A percentile compares a stretch with the other conserved stretches of the same genome.
Evolutionary conservation across 441 rosid genomes (phyloP).

Genomic region (Corymbia citriodora): DNA sequence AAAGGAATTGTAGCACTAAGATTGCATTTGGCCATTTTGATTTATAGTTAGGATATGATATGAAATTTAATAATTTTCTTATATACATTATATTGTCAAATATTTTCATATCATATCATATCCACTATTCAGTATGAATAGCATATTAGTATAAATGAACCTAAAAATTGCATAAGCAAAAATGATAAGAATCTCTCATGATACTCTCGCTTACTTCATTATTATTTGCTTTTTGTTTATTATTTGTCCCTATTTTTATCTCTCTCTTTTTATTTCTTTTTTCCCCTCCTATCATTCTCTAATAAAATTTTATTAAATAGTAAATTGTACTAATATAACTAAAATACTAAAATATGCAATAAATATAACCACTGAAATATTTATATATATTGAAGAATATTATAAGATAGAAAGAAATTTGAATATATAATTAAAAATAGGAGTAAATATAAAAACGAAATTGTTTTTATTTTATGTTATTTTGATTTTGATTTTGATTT

Average conservation of each 20-base stretch:
- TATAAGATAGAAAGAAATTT: neutral
- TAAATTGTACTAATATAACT: accelerated
- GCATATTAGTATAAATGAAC: accelerated
- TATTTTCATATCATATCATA: too few relatives aligned
- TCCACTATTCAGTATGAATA: accelerated
- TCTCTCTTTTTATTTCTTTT: too few relatives aligned
- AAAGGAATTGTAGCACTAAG: neutral
- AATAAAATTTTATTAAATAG: too few relatives aligned
- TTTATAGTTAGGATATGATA: accelerated
- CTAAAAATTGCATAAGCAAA: accelerated
- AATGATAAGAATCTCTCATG: neutral
- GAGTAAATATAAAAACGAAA: too few relatives aligned
- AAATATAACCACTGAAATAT: too few relatives aligned
- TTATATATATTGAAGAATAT: too few relatives aligned
- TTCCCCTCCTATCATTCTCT: neutral
- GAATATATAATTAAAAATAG: too few relatives aligned
- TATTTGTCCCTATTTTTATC: too few relatives aligned
- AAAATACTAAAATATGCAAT: neutral
- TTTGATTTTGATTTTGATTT: too few relatives aligned
- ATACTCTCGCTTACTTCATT: neutral
- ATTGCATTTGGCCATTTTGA: neutral
- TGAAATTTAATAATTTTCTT: too few relatives aligned
- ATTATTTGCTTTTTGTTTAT: too few relatives aligned
- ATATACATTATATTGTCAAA: accelerated
- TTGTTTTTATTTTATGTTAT: too few relatives aligned